Conservation (phyloP, 257 asterid genomes). For the Mentha longifolia region DNA sequence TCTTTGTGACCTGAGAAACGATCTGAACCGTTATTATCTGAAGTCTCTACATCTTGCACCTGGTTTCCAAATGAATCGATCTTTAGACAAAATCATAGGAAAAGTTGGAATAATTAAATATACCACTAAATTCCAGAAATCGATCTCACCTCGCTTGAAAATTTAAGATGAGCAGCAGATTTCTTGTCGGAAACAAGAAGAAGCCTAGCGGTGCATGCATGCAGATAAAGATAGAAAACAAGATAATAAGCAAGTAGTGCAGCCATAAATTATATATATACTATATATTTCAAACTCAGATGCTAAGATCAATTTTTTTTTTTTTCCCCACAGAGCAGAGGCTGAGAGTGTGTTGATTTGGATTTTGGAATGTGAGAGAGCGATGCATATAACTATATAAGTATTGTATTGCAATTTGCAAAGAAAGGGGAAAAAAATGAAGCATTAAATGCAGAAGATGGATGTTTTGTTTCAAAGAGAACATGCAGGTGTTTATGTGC, state of each 20-base stretch:
- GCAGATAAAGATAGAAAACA: slow-evolving; percentile 48
- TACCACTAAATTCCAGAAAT: not conserved
- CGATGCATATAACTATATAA: slow-evolving; percentile 28
- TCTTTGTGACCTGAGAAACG: too few relatives aligned
- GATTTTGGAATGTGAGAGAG: not conserved
- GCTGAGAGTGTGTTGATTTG: slow-evolving; percentile 23
- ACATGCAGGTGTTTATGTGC: slow-evolving; percentile 66
- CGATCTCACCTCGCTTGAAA: slow-evolving; percentile 45
- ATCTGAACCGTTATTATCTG: slow-evolving; percentile 8
- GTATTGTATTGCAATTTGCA: not conserved
- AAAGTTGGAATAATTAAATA: too few relatives aligned
- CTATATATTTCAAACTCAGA: not conserved
- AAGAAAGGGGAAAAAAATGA: slow-evolving; percentile 20
- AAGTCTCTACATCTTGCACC: slow-evolving; percentile 38
- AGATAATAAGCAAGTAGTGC: slow-evolving; percentile 40
- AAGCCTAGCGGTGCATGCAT: slow-evolving; percentile 60
- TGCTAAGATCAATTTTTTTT: not conserved
- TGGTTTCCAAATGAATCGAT: not conserved
- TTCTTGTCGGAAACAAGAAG: slow-evolving; percentile 33
- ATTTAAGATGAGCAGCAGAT: slow-evolving; percentile 25
- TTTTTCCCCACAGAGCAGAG: not conserved
- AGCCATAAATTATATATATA: slow-evolving; percentile 32
- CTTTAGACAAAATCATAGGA: not conserved
- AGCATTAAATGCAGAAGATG: slow-evolving; percentile 68
- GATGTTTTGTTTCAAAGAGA: slow-evolving; percentile 42